Conservation (phyloP, 2,329 filamentous ascomycete genomes). For the Thielaviopsis punctulata region DNA sequence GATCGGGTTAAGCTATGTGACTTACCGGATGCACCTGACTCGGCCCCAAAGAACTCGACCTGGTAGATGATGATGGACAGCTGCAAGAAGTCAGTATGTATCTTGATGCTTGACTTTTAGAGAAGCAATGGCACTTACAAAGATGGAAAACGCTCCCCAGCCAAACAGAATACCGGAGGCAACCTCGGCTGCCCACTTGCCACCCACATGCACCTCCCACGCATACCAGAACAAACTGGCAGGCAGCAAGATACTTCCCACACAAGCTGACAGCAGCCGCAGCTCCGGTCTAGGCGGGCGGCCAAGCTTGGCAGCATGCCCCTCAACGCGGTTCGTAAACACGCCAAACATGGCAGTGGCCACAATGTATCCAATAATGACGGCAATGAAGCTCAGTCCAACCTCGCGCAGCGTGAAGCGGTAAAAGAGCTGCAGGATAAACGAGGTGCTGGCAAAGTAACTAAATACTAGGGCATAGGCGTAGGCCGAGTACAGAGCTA, state of each 20-base stretch:
- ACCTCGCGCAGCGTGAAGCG: constrained; percentile 25
- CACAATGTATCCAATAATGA: constrained; percentile 28
- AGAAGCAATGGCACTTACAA: constrained; percentile 24
- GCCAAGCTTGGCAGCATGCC: constrained; percentile 26
- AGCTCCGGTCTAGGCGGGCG: constrained; percentile 31
- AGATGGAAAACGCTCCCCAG: constrained; percentile 42
- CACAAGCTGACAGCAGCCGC: constrained; percentile 40
- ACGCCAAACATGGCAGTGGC: constrained; percentile 16
- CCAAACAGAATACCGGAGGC: constrained; percentile 38
- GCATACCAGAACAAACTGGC: constrained; percentile 42
- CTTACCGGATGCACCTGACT: constrained; percentile 13
- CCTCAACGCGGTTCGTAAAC: constrained; percentile 23
- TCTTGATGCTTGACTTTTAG: not conserved
- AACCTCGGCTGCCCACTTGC: constrained; percentile 33
- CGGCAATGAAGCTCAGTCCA: constrained; percentile 28
- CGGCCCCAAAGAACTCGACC: constrained; percentile 13
- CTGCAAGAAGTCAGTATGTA: constrained; percentile 12
- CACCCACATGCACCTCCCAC: constrained; percentile 31
- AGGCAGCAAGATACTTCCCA: constrained; percentile 36
- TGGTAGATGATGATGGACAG: constrained; percentile 13
- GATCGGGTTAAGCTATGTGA: not conserved
- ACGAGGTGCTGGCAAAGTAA: constrained; percentile 35
- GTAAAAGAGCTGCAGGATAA: constrained; percentile 29
- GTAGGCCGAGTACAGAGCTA: constrained; percentile 31
- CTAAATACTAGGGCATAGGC: constrained; percentile 35